These are phyloP conservation scores for Histomonas meleagridis DNA, from an alignment of 208 protist species.

Conservation along the genomic window DNA sequence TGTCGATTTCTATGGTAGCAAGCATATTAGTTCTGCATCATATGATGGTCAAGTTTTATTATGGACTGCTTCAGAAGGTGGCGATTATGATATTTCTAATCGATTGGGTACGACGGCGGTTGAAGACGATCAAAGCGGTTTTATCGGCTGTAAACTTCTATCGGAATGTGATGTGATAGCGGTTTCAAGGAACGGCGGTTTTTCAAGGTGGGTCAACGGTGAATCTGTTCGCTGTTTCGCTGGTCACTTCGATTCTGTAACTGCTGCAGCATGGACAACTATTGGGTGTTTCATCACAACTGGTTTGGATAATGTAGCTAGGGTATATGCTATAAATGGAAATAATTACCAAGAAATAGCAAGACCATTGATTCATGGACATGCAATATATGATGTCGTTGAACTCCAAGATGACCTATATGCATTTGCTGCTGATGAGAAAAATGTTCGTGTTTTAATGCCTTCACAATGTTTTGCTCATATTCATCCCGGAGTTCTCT, in stretches of 20 bases:
- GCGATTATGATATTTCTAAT: neutral
- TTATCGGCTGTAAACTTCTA: neutral
- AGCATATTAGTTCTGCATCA: neutral
- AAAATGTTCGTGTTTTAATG: neutral
- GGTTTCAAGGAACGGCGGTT: neutral
- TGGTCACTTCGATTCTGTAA: neutral
- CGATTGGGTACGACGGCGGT: neutral
- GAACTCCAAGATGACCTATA: neutral
- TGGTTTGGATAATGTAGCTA: neutral
- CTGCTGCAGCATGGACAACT: neutral
- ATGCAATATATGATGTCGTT: neutral
- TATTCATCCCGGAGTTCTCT: neutral
- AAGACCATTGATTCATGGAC: neutral
- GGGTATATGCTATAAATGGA: neutral
- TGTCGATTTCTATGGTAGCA: neutral
- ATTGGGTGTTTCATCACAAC: neutral
- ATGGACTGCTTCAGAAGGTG: neutral
- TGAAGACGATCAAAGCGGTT: neutral
- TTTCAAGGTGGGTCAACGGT: neutral
- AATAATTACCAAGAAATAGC: neutral
- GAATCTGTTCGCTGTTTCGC: neutral
- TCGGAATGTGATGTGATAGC: neutral
- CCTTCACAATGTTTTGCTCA: neutral
- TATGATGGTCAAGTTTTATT: slow-evolving; percentile 16
- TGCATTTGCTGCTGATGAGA: neutral